Percentiles rank a stretch among this genome's conserved stretches.
phyloP scores from a whole-genome alignment of 306 rosid genomes.

The Glycine tomentella region DNA sequence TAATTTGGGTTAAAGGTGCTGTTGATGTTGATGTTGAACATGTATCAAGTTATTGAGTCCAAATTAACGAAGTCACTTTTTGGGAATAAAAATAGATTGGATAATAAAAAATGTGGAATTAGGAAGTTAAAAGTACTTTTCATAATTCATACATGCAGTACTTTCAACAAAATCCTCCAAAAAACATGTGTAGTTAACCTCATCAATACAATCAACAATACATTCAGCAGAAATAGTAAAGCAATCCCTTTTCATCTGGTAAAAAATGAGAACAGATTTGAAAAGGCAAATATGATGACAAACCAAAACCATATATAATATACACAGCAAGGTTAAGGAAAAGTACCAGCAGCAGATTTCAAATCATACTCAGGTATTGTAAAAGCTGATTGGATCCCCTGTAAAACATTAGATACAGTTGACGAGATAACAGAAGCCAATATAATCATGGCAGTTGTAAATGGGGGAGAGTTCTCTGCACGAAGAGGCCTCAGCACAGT shows the following conservation, averaged over 20 bases:
- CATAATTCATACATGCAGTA: too few relatives aligned
- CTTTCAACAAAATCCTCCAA: slow-evolving; percentile 14
- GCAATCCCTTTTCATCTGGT: slow-evolving; percentile 18
- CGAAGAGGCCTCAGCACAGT: slow-evolving; percentile 93
- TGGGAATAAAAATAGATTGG: too few relatives aligned
- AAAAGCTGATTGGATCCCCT: slow-evolving; percentile 90
- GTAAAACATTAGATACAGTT: slow-evolving; percentile 89
- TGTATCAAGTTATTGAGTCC: too few relatives aligned
- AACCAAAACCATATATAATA: background rate
- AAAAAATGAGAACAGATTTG: background rate
- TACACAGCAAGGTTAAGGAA: slow-evolving; percentile 32
- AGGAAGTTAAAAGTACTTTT: too few relatives aligned
- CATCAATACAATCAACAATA: slow-evolving; percentile 28
- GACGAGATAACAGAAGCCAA: slow-evolving; percentile 99
- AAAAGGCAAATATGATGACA: slow-evolving; percentile 19
- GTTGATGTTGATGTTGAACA: too few relatives aligned
- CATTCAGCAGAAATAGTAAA: slow-evolving; percentile 22
- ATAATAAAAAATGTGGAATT: too few relatives aligned
- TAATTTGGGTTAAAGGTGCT: too few relatives aligned
- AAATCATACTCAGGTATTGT: slow-evolving; percentile 88
- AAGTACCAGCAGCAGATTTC: slow-evolving; percentile 98
- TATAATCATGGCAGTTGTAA: slow-evolving; percentile 99
- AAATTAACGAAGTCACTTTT: too few relatives aligned
- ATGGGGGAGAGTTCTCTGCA: slow-evolving; percentile 98
- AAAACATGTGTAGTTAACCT: background rate